A percentile compares a stretch with the other conserved stretches of the same genome.
Conservation (phyloP, 2,329 filamentous ascomycete genomes). For the Westerdykella ornata region DNA sequence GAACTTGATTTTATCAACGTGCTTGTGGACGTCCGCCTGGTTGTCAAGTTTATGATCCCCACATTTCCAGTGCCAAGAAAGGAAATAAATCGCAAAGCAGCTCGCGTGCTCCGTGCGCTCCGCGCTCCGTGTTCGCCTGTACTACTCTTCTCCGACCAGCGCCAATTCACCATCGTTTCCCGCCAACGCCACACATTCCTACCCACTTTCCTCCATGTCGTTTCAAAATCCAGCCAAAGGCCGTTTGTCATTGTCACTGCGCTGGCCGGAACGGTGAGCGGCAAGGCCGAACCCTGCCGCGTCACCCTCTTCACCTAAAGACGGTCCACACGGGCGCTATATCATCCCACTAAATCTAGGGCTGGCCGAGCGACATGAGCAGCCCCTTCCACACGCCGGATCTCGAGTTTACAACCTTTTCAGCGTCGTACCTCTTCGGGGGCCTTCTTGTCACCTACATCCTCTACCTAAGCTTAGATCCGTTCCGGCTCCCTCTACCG, state of each 20-base stretch:
- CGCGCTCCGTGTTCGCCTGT: no score
- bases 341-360: background rate
- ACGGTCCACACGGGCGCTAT: background rate
- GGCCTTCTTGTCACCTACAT: slow-evolving; percentile 20
- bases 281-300: slow-evolving; percentile 2
- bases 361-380: background rate
- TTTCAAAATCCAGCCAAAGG: no score
- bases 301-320: slow-evolving; percentile 5
- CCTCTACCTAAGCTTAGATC: slow-evolving; percentile 24
- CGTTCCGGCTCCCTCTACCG: slow-evolving; percentile 15
- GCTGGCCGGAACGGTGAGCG: slow-evolving; percentile 32
- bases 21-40: no score
- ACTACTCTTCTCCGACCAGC: slow-evolving; percentile 7
- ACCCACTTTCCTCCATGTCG: no score
- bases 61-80: no score
- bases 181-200: background rate
- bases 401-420: slow-evolving; percentile 30
- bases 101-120: no score
- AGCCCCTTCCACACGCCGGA: no score
- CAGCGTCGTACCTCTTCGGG: slow-evolving; percentile 14
- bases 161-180: slow-evolving; percentile 7
- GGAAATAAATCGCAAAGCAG: no score
- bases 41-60: no score
- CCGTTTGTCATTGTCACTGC: slow-evolving; percentile 10
- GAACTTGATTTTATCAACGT: no score